Evolutionary conservation across 2,329 filamentous ascomycete genomes (phyloP).

Genomic region (Penicillium sp.): DNA sequence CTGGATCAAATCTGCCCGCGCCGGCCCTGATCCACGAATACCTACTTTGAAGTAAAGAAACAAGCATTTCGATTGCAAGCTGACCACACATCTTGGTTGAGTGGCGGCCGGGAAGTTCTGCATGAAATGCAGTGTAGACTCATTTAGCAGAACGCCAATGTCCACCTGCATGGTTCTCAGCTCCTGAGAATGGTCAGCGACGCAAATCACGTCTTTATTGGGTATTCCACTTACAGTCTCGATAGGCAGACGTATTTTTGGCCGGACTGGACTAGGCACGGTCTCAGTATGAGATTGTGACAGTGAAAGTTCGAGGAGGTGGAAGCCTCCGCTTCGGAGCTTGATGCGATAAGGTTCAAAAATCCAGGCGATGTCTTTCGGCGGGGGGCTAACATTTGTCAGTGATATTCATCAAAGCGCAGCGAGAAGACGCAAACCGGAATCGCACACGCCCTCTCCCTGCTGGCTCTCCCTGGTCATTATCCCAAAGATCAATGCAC

Average conservation of each 20-base stretch:
- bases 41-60: constrained; percentile 47
- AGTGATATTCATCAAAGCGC: background rate
- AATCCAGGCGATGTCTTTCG: constrained; percentile 54
- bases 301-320: background rate
- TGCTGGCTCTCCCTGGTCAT: constrained; percentile 40
- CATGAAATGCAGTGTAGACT: constrained; percentile 62
- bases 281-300: background rate
- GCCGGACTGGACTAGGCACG: constrained; percentile 38
- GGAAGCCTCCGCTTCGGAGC: constrained; percentile 23
- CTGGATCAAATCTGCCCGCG: background rate
- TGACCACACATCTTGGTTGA: constrained; percentile 36
- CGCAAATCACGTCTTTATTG: background rate
- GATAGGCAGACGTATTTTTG: constrained; percentile 35
- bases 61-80: constrained; percentile 48
- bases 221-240: constrained; percentile 33
- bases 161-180: constrained; percentile 53
- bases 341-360: constrained; percentile 28
- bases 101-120: constrained; percentile 43
- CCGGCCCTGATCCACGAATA: constrained; percentile 13
- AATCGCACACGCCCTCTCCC: constrained; percentile 56
- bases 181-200: constrained; percentile 29
- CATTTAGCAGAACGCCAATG: constrained; percentile 62
- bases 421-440: constrained; percentile 33
- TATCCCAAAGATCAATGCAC: constrained; percentile 59
- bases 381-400: constrained; percentile 49